Conservation (phyloP, 352 stramenopile genomes). For the Salisapilia sapeloensis region DNA sequence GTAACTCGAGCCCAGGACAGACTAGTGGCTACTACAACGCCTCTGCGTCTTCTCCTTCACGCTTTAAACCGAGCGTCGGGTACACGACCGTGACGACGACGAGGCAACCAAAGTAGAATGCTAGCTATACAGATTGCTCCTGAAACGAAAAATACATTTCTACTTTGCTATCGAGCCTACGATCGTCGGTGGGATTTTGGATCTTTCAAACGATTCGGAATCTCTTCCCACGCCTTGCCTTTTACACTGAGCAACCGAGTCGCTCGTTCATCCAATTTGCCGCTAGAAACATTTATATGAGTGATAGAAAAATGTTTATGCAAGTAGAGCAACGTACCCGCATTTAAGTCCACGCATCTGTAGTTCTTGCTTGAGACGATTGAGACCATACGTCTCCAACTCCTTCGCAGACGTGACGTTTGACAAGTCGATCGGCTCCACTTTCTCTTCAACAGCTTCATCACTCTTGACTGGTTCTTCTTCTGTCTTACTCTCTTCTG, state of each 20-base stretch:
- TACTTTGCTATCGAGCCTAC: constrained; percentile 1
- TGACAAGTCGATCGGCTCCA: constrained; percentile 26
- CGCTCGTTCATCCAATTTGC: constrained; percentile 83
- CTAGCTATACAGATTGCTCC: background rate
- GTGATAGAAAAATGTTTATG: background rate
- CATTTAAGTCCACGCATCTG: constrained; percentile 90
- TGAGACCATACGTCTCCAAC: constrained; percentile 80
- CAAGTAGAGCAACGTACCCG: constrained; percentile 41
- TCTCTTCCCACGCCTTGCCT: constrained; percentile 82
- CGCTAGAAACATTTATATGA: constrained; percentile 22
- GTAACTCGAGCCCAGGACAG: too few relatives aligned
- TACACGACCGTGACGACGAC: constrained; percentile 47
- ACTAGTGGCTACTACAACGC: too few relatives aligned
- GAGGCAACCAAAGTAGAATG: constrained; percentile 34
- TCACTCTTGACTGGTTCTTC: constrained; percentile 1
- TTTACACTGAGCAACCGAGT: constrained; percentile 85
- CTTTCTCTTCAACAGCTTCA: constrained; percentile 2
- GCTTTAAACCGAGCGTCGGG: constrained; percentile 63
- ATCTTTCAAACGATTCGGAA: constrained; percentile 68
- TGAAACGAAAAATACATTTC: background rate
- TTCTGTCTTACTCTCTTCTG: too few relatives aligned
- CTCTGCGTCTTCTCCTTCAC: constrained; percentile 10
- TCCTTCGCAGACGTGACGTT: constrained; percentile 31
- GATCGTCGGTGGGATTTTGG: constrained; percentile 16
- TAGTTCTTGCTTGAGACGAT: constrained; percentile 87